phyloP scores from a whole-genome alignment of 1,284 basidiomycete species.

The Trichosporon inkin region DNA sequence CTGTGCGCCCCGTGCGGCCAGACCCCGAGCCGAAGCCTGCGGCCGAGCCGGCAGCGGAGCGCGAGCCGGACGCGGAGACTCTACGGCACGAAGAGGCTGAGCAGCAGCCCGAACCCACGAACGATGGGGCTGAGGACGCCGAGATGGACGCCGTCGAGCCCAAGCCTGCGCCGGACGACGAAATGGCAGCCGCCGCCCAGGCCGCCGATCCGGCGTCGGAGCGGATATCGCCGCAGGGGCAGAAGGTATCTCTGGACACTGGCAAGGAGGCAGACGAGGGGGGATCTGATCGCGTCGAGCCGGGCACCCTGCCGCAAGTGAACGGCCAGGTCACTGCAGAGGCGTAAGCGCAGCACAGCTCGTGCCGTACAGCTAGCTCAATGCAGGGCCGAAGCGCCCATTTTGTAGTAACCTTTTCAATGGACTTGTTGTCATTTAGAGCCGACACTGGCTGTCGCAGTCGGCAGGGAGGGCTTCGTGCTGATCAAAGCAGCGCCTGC shows the following conservation, averaged over 20 bases:
- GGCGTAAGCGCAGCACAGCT: background rate
- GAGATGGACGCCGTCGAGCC: background rate
- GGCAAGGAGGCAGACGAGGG: background rate
- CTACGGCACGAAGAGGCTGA: background rate
- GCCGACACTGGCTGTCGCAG: background rate
- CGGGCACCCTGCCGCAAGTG: background rate
- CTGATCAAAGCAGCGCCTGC: too few species aligned
- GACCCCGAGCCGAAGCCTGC: background rate
- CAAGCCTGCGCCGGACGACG: background rate
- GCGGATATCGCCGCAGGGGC: background rate
- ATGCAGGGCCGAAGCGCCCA: too few species aligned
- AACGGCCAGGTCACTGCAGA: background rate
- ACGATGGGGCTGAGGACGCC: background rate
- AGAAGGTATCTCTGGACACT: too few species aligned
- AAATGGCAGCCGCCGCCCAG: too few species aligned
- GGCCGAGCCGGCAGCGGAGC: background rate
- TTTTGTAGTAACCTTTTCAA: background rate
- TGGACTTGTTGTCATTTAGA: slow-evolving; percentile 9
- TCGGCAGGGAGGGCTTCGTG: too few species aligned
- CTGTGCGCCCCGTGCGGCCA: slow-evolving; percentile 4
- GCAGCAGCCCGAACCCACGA: background rate
- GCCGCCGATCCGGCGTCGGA: background rate
- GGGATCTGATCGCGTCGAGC: background rate
- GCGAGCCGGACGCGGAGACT: background rate
- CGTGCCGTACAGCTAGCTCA: background rate